phyloP scores from a whole-genome alignment of 257 asterid species.

The Hygrophila difformis region DNA sequence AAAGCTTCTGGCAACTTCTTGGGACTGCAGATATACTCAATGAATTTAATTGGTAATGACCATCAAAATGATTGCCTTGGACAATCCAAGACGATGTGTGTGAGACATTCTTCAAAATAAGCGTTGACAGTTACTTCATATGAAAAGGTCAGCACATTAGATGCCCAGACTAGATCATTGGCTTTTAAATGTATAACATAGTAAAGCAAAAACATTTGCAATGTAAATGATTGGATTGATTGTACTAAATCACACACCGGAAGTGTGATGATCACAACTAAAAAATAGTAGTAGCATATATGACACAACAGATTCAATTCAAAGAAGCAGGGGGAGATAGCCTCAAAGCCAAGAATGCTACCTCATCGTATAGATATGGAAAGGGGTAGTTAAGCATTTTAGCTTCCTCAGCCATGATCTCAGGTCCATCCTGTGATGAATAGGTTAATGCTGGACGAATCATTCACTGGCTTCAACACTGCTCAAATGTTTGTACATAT shows the following conservation, averaged over 20 bases:
- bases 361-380: slow-evolving; percentile 91
- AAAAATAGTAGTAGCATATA: neutral
- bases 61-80: neutral
- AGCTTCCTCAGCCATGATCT: slow-evolving; percentile 82
- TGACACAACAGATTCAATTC: slow-evolving; percentile 11
- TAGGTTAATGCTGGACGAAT: slow-evolving; percentile 22
- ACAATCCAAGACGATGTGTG: too few species aligned
- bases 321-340: slow-evolving; percentile 3
- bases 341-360: slow-evolving; percentile 13
- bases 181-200: neutral
- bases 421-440: slow-evolving; percentile 82
- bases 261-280: neutral
- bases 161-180: slow-evolving; percentile 1
- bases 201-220: slow-evolving; percentile 9
- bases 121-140: too few species aligned
- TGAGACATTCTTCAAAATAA: slow-evolving; percentile 2
- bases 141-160: too few species aligned
- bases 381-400: slow-evolving; percentile 58
- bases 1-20: slow-evolving; percentile 79
- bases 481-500: slow-evolving; percentile 25
- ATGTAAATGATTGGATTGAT: neutral
- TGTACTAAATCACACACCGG: slow-evolving; percentile 3
- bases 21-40: slow-evolving; percentile 39
- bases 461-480: slow-evolving; percentile 24
- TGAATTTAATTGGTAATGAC: slow-evolving; percentile 7